phyloP scores from a whole-genome alignment of 257 asterid species.

The Solanum peruvianum region DNA sequence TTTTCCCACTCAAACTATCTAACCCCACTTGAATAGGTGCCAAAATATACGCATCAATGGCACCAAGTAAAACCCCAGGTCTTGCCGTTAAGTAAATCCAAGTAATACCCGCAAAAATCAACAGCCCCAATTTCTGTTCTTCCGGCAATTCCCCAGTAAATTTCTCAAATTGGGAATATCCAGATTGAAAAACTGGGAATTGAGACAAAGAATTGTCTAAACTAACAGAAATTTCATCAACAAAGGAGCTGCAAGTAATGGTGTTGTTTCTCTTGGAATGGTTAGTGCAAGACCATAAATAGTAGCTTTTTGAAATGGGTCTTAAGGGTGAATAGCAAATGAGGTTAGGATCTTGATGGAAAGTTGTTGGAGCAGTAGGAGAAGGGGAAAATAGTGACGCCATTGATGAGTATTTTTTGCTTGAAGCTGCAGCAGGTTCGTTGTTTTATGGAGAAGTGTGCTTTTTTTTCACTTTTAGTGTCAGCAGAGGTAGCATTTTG shows the following conservation, averaged over 20 bases:
- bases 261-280: slow-evolving; percentile 8
- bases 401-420: slow-evolving; percentile 17
- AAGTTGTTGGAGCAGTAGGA: slow-evolving; percentile 16
- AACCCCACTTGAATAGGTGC: slow-evolving; percentile 76
- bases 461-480: not conserved
- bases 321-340: slow-evolving; percentile 15
- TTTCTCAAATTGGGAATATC: slow-evolving; percentile 25
- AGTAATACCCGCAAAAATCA: slow-evolving; percentile 41
- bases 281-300: slow-evolving; percentile 17
- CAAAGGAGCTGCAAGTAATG: slow-evolving; percentile 34
- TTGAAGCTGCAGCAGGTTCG: not conserved
- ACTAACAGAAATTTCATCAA: slow-evolving; percentile 26
- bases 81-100: slow-evolving; percentile 91
- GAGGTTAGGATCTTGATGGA: slow-evolving; percentile 33
- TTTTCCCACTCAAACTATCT: slow-evolving; percentile 63
- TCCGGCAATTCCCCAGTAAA: slow-evolving; percentile 39
- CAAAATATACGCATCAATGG: slow-evolving; percentile 68
- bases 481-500: slow-evolving; percentile 28
- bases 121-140: slow-evolving; percentile 37
- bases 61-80: slow-evolving; percentile 87
- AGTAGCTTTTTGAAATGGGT: slow-evolving; percentile 3
- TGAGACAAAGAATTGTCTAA: slow-evolving; percentile 32
- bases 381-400: slow-evolving; percentile 49
- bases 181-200: slow-evolving; percentile 29
- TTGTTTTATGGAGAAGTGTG: not conserved